These are phyloP conservation scores for Rhizopogon vinicolor DNA, from an alignment of 768 basidiomycete species.

Conservation along the genomic window DNA sequence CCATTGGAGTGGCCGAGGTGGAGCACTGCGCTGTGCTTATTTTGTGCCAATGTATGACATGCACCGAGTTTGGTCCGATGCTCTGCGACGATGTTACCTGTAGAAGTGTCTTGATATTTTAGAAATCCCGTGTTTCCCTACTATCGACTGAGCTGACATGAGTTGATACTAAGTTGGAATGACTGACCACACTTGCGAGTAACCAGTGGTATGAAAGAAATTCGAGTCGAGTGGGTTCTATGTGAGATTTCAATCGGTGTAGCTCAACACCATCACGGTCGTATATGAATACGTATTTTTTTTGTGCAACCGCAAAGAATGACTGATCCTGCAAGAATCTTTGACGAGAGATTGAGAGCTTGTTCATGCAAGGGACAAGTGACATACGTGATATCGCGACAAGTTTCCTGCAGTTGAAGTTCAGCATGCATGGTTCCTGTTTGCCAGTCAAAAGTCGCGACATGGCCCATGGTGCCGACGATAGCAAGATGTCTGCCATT, in stretches of 20 bases:
- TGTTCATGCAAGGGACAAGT: background rate
- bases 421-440: constrained; percentile 83
- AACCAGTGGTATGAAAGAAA: constrained; percentile 97
- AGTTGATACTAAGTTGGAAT: background rate
- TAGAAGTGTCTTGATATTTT: constrained; percentile 97
- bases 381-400: constrained; percentile 85
- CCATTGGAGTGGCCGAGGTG: constrained; percentile 95
- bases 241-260: constrained; percentile 76
- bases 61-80: constrained; percentile 90
- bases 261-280: constrained; percentile 92
- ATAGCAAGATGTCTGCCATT: constrained; percentile 92
- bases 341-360: background rate
- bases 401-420: constrained; percentile 84
- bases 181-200: constrained; percentile 73
- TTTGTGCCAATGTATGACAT: constrained; percentile 84
- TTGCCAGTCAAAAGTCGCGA: constrained; percentile 93
- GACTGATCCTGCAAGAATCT: constrained; percentile 93
- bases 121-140: constrained; percentile 87
- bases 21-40: constrained; percentile 89
- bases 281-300: constrained; percentile 94
- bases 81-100: constrained; percentile 78
- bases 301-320: constrained; percentile 93
- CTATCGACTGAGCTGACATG: background rate
- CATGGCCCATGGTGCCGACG: constrained; percentile 77
- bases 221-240: constrained; percentile 87